phyloP scores from a whole-genome alignment of 2,329 filamentous ascomycete species.

The Albifimbria verrucaria region DNA sequence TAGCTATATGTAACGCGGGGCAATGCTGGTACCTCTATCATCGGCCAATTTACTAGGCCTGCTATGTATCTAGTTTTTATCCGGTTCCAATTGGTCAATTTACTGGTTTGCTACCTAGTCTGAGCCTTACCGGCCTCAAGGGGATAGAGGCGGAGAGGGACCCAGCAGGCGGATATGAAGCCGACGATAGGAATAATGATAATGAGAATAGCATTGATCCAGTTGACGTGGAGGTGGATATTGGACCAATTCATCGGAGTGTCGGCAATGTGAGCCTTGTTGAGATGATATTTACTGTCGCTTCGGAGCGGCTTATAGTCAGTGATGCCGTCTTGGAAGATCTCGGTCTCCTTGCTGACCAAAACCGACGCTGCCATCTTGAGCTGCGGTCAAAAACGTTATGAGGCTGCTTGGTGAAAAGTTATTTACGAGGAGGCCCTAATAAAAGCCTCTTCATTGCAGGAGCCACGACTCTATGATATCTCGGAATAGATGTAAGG shows the following conservation, averaged over 20 bases:
- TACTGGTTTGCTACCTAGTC: too few species aligned
- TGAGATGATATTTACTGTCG: constrained; percentile 46
- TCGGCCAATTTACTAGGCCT: too few species aligned
- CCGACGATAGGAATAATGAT: constrained; percentile 73
- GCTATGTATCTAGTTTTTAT: too few species aligned
- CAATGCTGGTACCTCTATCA: too few species aligned
- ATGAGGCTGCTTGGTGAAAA: background rate
- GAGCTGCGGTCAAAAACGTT: background rate
- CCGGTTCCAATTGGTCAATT: too few species aligned
- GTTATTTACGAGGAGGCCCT: background rate
- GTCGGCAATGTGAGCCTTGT: constrained; percentile 85
- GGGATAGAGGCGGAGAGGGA: constrained; percentile 69
- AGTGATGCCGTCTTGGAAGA: background rate
- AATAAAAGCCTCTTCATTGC: too few species aligned
- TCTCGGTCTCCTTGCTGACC: background rate
- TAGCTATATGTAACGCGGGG: too few species aligned
- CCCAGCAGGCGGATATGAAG: constrained; percentile 72
- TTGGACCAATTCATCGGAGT: constrained; percentile 75
- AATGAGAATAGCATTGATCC: constrained; percentile 84
- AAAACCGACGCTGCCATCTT: background rate
- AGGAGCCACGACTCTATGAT: too few species aligned
- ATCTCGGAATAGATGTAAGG: too few species aligned
- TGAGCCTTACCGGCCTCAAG: too few species aligned
- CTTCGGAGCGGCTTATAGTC: background rate
- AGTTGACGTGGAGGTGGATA: constrained; percentile 92